Base-by-base conservation (phyloP, 495 filamentous ascomycete species). In the Aspergillus bridgeri region DNA sequence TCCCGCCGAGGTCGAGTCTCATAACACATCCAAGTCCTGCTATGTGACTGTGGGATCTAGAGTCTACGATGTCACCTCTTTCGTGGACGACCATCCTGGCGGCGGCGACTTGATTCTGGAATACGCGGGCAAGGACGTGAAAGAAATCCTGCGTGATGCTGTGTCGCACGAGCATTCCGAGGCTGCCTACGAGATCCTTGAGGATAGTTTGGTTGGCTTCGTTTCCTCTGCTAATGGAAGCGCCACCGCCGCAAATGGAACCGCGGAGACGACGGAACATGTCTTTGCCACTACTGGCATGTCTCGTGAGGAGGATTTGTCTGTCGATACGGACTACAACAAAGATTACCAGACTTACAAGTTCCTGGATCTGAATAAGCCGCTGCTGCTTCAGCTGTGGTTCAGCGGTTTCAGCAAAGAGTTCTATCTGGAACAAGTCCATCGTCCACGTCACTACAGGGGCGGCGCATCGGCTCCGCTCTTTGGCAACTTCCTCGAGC, bases 401-500 rank as follows among this genome's bases (percentile, higher is more conserved):
- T 76, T 69, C 59, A 89, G 92, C 52, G 88, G 87, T 9, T 99
- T 97, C 75, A 84, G 74, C 59, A 98, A 96, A 67, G 84, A 90
- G 25, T 98, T 98, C 68, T 99, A 99, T 63, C 82, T 99, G 11
- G 86, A 96, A 51, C 92, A 99, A 73, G 89, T 99, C 38, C 95
- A 99, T 69, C 85, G 93, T 48, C 93, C 93, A 22, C 85, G 93
- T 55, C 91, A 98, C 76, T 98, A 97, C 81, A 92, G 84, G 64
- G 91, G 91, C 52, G 94, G 94, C 43, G 84, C 85, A 56, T 96
- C 92, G 5, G 94, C 95, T 27, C 95, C 94, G 6, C 72, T 99
- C 25, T 99, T 99, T 73, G 95, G 95, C 44, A 99, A 99, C 73
- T 94, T 98, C 74, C 80, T 99, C 11, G 95, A 99, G 73, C 95